Base-by-base conservation (phyloP, 371 early-diverging fungal genomes). In the Nematocida sp. region DNA sequence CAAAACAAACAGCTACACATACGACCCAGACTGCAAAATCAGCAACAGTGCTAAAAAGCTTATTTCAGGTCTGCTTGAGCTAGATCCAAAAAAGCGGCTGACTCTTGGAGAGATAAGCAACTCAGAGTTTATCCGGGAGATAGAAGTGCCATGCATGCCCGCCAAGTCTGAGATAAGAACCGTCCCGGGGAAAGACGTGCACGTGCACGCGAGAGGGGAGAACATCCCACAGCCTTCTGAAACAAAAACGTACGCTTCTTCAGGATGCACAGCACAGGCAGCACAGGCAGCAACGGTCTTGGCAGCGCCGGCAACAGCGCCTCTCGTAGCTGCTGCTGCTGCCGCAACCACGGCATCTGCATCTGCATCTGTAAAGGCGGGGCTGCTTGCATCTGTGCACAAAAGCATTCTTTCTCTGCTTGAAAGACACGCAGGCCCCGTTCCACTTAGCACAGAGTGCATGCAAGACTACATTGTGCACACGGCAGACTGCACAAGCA, bases 41-140 rank as follows among this genome's bases (percentile, higher is more conserved):
- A 89, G 91, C 0, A 66, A 83, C 0, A 86, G 87, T 15, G 91
- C 90, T 0, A 89, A 87, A 70, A 81, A 86, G 29, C 82, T 96
- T 29, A 90, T 98, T 41, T 67, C 81, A 1, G 70, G 85, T 7
- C 81, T 96, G n/a, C 85, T 95, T 23, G 87, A 86, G 38, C 88
- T 87, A 29, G 80, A 86, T 57, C 95, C 95, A 57, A 84, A 87
- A 65, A 78, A 79, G 31, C 79, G 88, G 54, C 87, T 86, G 11
- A 67, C 81, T 5, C 80, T 87, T 2, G 81, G 83, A 40, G 82
- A 87, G 52, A 83, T 88, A 41, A 55, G 84, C 56, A 55, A 55
- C 1, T 66, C 66, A 21, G 4, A 37, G 4, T 66, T 66, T 55
- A 31, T 66, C 4, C 8, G 41, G 19, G 40, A 55, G 31, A 55